phyloP scores from a whole-genome alignment of 2,329 filamentous ascomycete species.

The Chaetomium globosum region DNA sequence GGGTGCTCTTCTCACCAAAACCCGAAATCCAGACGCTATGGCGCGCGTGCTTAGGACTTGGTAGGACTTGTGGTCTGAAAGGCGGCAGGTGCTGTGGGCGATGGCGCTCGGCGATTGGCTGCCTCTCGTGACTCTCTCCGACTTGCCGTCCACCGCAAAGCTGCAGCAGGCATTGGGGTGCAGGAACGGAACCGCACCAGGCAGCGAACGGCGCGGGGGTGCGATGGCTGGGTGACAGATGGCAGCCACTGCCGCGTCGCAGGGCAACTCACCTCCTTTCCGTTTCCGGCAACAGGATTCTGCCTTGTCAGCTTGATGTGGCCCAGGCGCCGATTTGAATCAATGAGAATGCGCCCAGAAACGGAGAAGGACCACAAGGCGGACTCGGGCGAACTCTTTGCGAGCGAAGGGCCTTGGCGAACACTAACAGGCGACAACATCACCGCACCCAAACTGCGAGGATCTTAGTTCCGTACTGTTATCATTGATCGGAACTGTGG shows the following conservation, averaged over 20 bases:
- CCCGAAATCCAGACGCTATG: constrained; percentile 19
- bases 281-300: constrained; percentile 19
- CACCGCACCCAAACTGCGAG: not conserved
- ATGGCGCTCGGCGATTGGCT: constrained; percentile 33
- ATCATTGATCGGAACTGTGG: not conserved
- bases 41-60: constrained; percentile 29
- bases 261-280: constrained; percentile 5
- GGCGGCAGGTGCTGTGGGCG: constrained; percentile 28
- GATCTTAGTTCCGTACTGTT: not conserved
- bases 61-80: constrained; percentile 30
- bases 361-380: constrained; percentile 2
- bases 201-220: constrained; percentile 4
- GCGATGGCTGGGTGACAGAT: constrained; percentile 22
- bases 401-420: constrained; percentile 1
- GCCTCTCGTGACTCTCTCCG: constrained; percentile 27
- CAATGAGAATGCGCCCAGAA: constrained; percentile 5
- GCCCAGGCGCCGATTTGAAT: not conserved
- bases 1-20: constrained; percentile 2
- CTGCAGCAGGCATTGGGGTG: not conserved
- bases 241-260: constrained; percentile 18
- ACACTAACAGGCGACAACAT: not conserved
- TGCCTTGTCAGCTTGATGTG: constrained; percentile 14
- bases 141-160: constrained; percentile 12
- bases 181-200: constrained; percentile 1
- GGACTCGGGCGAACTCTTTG: not conserved